Conservation (phyloP, 2,329 filamentous ascomycete genomes). For the Diaporthe longicolla region DNA sequence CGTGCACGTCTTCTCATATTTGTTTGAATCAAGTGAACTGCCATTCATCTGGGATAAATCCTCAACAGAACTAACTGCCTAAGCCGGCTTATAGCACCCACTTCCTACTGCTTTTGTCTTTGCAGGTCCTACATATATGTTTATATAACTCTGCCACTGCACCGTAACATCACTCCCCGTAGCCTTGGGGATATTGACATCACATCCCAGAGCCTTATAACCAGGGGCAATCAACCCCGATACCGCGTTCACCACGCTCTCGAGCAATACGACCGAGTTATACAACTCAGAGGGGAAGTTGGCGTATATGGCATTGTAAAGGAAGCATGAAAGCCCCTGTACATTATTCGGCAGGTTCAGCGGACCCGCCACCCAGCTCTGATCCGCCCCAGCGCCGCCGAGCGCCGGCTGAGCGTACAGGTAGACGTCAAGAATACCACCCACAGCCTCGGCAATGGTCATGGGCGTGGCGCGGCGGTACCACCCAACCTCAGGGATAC, state of each 20-base stretch:
- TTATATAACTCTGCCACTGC: neutral
- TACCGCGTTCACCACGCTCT: slow-evolving; percentile 37
- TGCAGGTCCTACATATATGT: neutral
- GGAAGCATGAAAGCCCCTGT: slow-evolving; percentile 42
- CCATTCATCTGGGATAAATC: neutral
- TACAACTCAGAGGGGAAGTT: slow-evolving; percentile 42
- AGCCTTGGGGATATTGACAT: slow-evolving; percentile 38
- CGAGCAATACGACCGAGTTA: slow-evolving; percentile 30
- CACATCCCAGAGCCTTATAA: slow-evolving; percentile 41
- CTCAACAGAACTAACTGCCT: too few species aligned
- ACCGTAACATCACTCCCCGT: slow-evolving; percentile 1
- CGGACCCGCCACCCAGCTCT: slow-evolving; percentile 41
- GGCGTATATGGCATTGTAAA: slow-evolving; percentile 43
- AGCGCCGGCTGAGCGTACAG: slow-evolving; percentile 40
- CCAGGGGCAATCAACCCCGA: slow-evolving; percentile 38
- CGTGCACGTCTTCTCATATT: neutral
- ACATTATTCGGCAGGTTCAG: slow-evolving; percentile 38
- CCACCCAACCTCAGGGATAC: slow-evolving; percentile 42
- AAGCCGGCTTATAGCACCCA: neutral
- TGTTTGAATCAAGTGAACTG: neutral
- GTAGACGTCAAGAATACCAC: slow-evolving; percentile 40
- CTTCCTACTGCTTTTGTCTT: slow-evolving; percentile 5
- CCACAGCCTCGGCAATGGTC: slow-evolving; percentile 41
- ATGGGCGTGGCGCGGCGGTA: slow-evolving; percentile 42
- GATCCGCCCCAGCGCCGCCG: slow-evolving; percentile 40